Evolutionary conservation across 2,329 filamentous ascomycete species (phyloP).

Genomic region (Aspergillus sp.): DNA sequence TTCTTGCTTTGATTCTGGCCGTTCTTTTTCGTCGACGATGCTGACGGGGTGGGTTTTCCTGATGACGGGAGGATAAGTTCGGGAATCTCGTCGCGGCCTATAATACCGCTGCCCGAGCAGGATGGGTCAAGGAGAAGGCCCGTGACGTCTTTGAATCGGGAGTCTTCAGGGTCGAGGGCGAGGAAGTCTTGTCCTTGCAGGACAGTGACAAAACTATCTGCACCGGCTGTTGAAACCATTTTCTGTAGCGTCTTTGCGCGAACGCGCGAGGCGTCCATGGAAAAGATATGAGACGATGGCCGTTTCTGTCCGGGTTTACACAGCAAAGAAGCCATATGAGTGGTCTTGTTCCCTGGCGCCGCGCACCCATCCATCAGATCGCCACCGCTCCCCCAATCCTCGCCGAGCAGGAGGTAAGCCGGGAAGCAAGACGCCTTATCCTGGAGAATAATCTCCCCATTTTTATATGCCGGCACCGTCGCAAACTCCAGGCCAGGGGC

Average conservation of each 20-base stretch:
- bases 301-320: constrained; percentile 26
- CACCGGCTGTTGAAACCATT: constrained; percentile 80
- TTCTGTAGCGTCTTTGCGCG: constrained; percentile 75
- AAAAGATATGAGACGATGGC: constrained; percentile 48
- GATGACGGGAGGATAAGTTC: constrained; percentile 58
- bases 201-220: constrained; percentile 64
- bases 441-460: constrained; percentile 82
- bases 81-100: constrained; percentile 79
- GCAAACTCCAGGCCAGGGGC: constrained; percentile 71
- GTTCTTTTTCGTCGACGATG: neutral
- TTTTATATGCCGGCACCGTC: constrained; percentile 69
- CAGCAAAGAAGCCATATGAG: constrained; percentile 80
- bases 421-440: constrained; percentile 98
- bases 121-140: constrained; percentile 87
- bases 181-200: constrained; percentile 79
- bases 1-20: constrained; percentile 38
- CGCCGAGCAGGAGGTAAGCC: constrained; percentile 74
- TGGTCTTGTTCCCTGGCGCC: constrained; percentile 96
- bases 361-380: constrained; percentile 91
- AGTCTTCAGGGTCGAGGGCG: constrained; percentile 64
- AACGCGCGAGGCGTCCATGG: constrained; percentile 39
- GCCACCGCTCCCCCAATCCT: constrained; percentile 58
- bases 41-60: constrained; percentile 20
- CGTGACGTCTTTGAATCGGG: constrained; percentile 68
- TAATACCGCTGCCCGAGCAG: constrained; percentile 93